phyloP scores from a whole-genome alignment of 148 eudicot genomes.

The Spergularia bocconei region DNA sequence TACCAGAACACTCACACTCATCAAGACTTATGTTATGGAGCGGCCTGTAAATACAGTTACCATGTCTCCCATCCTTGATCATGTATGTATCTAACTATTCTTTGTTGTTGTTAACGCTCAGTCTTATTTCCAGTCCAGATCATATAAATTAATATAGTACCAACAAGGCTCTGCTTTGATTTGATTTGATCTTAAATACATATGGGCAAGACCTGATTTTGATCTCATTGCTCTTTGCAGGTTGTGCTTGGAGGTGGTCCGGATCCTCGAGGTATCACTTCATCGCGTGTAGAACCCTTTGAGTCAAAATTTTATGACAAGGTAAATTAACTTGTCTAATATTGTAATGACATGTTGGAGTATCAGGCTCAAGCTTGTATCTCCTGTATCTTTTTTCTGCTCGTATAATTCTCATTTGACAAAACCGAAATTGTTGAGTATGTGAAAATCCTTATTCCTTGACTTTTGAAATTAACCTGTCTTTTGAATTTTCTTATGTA shows the following conservation, averaged over 20 bases:
- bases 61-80: slow-evolving; percentile 88
- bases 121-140: too few species aligned
- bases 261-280: slow-evolving; percentile 74
- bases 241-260: slow-evolving; percentile 98
- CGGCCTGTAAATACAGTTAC: slow-evolving; percentile 92
- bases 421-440: too few species aligned
- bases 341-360: neutral
- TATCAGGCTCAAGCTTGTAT: too few species aligned
- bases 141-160: too few species aligned
- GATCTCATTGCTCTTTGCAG: slow-evolving; percentile 30
- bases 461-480: neutral
- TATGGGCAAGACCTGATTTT: neutral
- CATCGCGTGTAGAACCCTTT: slow-evolving; percentile 71
- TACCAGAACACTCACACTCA: slow-evolving; percentile 63
- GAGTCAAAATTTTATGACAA: slow-evolving; percentile 94
- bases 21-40: slow-evolving; percentile 79
- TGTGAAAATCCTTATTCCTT: too few species aligned
- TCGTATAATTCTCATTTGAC: too few species aligned
- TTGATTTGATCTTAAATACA: neutral
- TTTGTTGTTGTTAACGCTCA: too few species aligned
- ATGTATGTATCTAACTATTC: slow-evolving; percentile 49
- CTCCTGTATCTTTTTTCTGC: too few species aligned
- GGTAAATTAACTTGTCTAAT: slow-evolving; percentile 35
- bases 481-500: slow-evolving; percentile 20
- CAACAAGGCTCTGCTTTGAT: neutral